A percentile compares a stretch with the other conserved stretches of the same genome.
These are phyloP conservation scores for Didymella segeticola DNA, from an alignment of 2,329 filamentous ascomycete genomes.

Conservation along the genomic window DNA sequence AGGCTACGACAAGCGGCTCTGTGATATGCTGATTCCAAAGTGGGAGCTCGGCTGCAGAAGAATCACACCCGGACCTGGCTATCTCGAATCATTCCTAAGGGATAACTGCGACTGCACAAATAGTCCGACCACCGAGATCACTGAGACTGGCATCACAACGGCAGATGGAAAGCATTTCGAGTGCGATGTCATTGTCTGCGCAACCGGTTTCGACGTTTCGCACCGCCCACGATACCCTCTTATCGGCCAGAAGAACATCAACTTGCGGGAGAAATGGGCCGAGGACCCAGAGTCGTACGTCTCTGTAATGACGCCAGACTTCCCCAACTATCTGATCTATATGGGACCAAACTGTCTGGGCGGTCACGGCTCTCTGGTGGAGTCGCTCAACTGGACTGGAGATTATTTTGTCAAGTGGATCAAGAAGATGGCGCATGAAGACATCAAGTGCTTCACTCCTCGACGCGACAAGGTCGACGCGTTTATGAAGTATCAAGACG, in stretches of 20 bases:
- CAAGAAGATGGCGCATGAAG: conserved; percentile 28
- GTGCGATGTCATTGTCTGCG: conserved; percentile 45
- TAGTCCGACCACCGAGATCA: conserved; percentile 52
- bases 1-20: conserved; percentile 20
- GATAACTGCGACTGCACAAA: conserved; percentile 58
- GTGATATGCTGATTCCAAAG: conserved; percentile 32
- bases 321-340: conserved; percentile 16
- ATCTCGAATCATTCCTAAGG: conserved; percentile 56
- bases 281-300: conserved; percentile 50
- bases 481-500: conserved; percentile 28
- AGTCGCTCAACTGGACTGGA: conserved; percentile 28
- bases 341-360: conserved; percentile 35
- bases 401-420: conserved; percentile 34
- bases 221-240: conserved; percentile 52
- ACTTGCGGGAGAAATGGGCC: conserved; percentile 50
- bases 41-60: conserved; percentile 41
- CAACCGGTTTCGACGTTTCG: conserved; percentile 53
- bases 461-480: conserved; percentile 21
- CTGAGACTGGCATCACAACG: conserved; percentile 53
- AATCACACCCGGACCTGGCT: conserved; percentile 56
- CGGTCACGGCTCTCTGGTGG: conserved; percentile 28
- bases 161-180: conserved; percentile 50
- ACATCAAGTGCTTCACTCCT: conserved; percentile 28
- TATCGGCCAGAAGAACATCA: conserved; percentile 47
- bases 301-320: conserved; percentile 38